These are phyloP conservation scores for Cladophialophora psammophila DNA, from an alignment of 2,329 filamentous ascomycete genomes.

Conservation along the genomic window DNA sequence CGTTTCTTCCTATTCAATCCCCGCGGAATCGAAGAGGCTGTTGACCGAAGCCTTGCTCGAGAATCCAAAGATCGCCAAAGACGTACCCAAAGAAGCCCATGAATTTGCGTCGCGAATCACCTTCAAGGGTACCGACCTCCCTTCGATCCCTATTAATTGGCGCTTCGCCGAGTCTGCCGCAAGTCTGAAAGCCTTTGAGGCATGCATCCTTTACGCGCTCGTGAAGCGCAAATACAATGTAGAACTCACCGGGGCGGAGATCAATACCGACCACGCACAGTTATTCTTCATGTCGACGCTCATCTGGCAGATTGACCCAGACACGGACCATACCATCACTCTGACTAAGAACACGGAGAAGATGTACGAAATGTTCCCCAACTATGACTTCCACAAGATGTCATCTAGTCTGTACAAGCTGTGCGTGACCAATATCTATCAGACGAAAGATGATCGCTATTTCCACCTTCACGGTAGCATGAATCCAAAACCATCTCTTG, in stretches of 20 bases:
- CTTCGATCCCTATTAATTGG: slow-evolving; percentile 62
- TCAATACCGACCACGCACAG: slow-evolving; percentile 58
- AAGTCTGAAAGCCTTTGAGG: slow-evolving; percentile 59
- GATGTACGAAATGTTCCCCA: slow-evolving; percentile 54
- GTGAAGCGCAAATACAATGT: slow-evolving; percentile 56
- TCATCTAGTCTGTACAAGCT: slow-evolving; percentile 57
- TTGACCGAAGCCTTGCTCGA: slow-evolving; percentile 53
- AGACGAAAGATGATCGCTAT: slow-evolving; percentile 54
- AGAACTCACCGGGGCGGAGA: slow-evolving; percentile 51
- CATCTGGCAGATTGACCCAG: slow-evolving; percentile 46
- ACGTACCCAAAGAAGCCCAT: slow-evolving; percentile 55
- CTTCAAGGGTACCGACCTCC: slow-evolving; percentile 18
- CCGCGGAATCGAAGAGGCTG: slow-evolving; percentile 24
- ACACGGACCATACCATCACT: slow-evolving; percentile 40
- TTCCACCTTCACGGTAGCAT: slow-evolving; percentile 58
- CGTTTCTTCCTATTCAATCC: slow-evolving; percentile 23
- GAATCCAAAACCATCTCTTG: slow-evolving; percentile 55
- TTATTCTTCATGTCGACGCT: slow-evolving; percentile 54
- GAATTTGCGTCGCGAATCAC: slow-evolving; percentile 52
- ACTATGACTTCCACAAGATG: slow-evolving; percentile 69
- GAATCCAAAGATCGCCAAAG: slow-evolving; percentile 59
- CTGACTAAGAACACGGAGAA: slow-evolving; percentile 35
- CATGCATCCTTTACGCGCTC: slow-evolving; percentile 55
- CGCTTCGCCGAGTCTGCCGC: slow-evolving; percentile 63
- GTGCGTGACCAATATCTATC: slow-evolving; percentile 54